Evolutionary conservation across 192 early-diverging fungal genomes (phyloP), one percentile per base, ranked within the genome.

Genomic region (Coemansia sp.): DNA sequence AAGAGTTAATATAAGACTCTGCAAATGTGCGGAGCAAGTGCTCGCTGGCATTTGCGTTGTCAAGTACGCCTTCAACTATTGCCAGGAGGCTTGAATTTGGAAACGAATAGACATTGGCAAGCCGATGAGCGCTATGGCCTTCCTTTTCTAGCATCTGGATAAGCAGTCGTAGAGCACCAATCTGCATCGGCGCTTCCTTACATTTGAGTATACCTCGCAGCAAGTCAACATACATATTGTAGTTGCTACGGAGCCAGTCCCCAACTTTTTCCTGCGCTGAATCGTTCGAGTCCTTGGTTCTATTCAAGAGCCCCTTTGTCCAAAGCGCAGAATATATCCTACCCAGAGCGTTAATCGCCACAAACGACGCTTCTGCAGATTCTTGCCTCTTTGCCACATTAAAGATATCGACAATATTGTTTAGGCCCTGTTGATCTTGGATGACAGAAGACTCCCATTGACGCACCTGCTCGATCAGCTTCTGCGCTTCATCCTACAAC

Each of bases 231-330:
- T 87, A 98, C n/a, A 85, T 69, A 32, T 85, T 71, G 73, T 93
- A 92, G 58, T 94, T 90, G 32, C 89, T 88, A 5, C 90, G 85
- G 14, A 95, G 83, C 94, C 93, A 95, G 5, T 81, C 67, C 1
- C 84, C 81, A 37, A 95, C 86, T 39, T 91, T 86, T 11, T 74
- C 79, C n/a, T 85, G 46, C 11, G 72, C 69, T 13, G 68, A 17
- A 6, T 64, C 63, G 56, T 68, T n/a, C 8, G 60, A 22, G 2
- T 61, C 58, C 63, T 74, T 74, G 55, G 16, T n/a, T 0, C 71
- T 63, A 25, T 60, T 63, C 44, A 76, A 38, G 22, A 80, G 70
- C 1, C 68, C 75, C 49, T 78, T 75, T n/a, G 54, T 40, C 84
- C 79, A 75, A 32, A 77, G 49, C 14, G 56, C 75, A 1, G 86